Base-by-base conservation (phyloP, 345 rosid genomes). In the Aethionema arabicum region DNA sequence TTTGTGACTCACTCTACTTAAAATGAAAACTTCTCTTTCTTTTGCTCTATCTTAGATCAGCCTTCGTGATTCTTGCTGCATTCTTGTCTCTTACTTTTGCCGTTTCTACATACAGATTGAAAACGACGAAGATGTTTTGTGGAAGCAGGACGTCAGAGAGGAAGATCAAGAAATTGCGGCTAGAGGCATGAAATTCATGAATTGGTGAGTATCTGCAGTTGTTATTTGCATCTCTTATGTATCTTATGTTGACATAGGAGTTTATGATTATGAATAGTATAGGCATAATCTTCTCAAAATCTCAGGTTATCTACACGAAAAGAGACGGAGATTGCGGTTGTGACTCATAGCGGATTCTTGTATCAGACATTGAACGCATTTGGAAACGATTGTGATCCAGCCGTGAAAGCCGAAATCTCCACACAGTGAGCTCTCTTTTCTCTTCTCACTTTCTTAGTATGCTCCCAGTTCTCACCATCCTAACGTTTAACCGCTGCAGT, bases 311-410 rank as follows among this genome's bases (percentile, higher is more conserved):
- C 83, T 85, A 79, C 83, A 5, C 78, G 88, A 41, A 74, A 78
- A 35, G 97, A 90, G 66, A 86, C 74, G 59, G 91, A 83, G 78
- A 90, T 90, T 50, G 95, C 88, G 3, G 75, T 84, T 61, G 97
- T 90, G 56, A 76, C 82, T 53, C 97, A 90, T 72, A 79, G 95
- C 30, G 84, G 80, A 4, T 83, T 85, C 77, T 74, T 90, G 68
- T 77, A 65, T 52, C 82, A 83, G 3, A 76, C 79, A 7, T 49
- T 90, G 43, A 77, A 76, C 66, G 64, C 74, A 44, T 86, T 85
- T 33, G 90, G 88, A 48, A 77, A 72, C 21, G 85, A 79, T 56
- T 75, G 82, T 57, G 78, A 69, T 68, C 72, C 81, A 35, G 49
- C 73, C 4, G 68, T 87, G 42, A 83, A 81, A 72, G 51, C 42